Conservation (phyloP, 306 rosid genomes). For the Ammopiptanthus mongolicus region DNA sequence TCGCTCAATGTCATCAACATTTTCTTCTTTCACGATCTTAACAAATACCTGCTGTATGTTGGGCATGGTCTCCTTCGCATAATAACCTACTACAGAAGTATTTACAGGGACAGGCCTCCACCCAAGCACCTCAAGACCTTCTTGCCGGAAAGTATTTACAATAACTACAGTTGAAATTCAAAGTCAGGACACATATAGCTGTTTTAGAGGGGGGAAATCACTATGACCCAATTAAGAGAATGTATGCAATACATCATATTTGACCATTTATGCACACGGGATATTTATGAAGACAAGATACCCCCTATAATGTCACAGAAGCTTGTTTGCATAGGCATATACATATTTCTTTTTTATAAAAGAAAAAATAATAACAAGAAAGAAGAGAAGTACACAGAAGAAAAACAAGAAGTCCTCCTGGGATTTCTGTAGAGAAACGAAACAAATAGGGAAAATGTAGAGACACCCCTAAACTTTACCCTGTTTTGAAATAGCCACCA, state of each 20-base stretch:
- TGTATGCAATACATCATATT: background rate
- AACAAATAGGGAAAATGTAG: background rate
- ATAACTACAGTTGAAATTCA: constrained; percentile 58
- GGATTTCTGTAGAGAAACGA: background rate
- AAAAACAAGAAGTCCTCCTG: background rate
- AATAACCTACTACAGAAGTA: constrained; percentile 73
- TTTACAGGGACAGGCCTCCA: constrained; percentile 99
- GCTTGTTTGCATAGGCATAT: background rate
- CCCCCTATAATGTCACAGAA: background rate
- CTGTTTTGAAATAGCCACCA: background rate
- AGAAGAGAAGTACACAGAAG: background rate
- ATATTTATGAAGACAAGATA: background rate
- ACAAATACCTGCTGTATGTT: constrained; percentile 93
- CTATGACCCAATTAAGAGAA: constrained; percentile 5
- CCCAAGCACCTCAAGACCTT: constrained; percentile 97
- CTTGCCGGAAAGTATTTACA: constrained; percentile 76
- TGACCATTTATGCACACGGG: background rate
- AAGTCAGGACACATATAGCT: constrained; percentile 34
- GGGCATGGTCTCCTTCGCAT: constrained; percentile 97
- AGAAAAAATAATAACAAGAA: background rate
- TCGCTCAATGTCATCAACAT: constrained; percentile 88
- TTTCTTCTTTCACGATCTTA: constrained; percentile 84
- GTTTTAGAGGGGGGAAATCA: background rate
- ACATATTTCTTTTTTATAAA: background rate
- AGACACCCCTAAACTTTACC: background rate